Percentiles rank a stretch among this genome's conserved stretches.
These are phyloP conservation scores for Hortiboletus flavorubellus DNA, from an alignment of 768 basidiomycete genomes.

Conservation along the genomic window DNA sequence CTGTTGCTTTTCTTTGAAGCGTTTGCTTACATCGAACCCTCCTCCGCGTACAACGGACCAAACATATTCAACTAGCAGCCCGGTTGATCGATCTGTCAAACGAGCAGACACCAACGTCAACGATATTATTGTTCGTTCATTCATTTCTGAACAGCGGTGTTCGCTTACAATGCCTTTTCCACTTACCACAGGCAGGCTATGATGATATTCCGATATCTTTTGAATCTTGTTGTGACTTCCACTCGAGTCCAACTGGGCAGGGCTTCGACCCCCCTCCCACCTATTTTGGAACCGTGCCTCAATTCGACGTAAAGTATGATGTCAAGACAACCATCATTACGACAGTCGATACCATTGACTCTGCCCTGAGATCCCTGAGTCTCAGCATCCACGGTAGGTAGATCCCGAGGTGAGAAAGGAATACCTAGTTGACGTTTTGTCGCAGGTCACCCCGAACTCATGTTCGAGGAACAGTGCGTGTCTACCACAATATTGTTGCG, in stretches of 20 bases:
- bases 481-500: background rate
- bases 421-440: conserved; percentile 6
- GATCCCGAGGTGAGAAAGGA: background rate
- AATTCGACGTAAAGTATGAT: conserved; percentile 27
- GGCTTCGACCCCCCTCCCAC: conserved; percentile 38
- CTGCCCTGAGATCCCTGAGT: conserved; percentile 60
- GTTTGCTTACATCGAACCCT: conserved; percentile 13
- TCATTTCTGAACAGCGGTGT: background rate
- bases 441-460: conserved; percentile 64
- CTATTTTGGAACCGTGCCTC: conserved; percentile 32
- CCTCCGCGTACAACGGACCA: background rate
- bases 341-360: conserved; percentile 48
- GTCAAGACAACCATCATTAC: conserved; percentile 53
- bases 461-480: conserved; percentile 61
- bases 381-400: conserved; percentile 66
- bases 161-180: background rate
- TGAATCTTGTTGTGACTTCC: conserved; percentile 45
- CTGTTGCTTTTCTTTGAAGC: conserved; percentile 22
- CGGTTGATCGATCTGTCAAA: conserved; percentile 4
- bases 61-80: background rate
- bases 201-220: conserved; percentile 31
- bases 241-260: conserved; percentile 22
- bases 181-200: conserved; percentile 7
- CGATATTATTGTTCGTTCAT: conserved; percentile 7
- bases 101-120: background rate